Evolutionary conservation across 345 rosid species (phyloP).

Genomic region (Pistacia vera): DNA sequence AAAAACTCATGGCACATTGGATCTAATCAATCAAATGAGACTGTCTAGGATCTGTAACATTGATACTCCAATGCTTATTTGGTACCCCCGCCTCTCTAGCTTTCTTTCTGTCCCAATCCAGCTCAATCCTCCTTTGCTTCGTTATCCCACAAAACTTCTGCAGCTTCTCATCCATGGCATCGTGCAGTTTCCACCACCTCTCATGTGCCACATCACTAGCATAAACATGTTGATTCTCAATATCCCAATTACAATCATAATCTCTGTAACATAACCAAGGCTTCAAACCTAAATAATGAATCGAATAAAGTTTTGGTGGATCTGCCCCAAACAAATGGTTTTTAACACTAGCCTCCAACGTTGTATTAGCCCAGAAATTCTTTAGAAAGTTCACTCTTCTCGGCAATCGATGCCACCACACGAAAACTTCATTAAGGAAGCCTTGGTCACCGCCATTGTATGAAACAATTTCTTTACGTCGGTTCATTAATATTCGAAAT

Average conservation of each 20-base stretch:
- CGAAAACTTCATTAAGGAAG: slow-evolving; percentile 78
- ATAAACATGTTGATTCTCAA: slow-evolving; percentile 57
- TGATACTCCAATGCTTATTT: slow-evolving; percentile 76
- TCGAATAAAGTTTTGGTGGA: slow-evolving; percentile 74
- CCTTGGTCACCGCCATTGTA: slow-evolving; percentile 98
- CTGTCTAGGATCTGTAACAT: slow-evolving; percentile 76
- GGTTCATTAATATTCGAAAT: slow-evolving; percentile 61
- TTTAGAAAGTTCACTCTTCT: slow-evolving; percentile 77
- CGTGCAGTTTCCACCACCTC: slow-evolving; percentile 89
- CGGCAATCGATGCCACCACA: slow-evolving; percentile 94
- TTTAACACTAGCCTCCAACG: slow-evolving; percentile 62
- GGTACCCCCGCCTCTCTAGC: slow-evolving; percentile 48
- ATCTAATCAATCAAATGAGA: slow-evolving; percentile 37
- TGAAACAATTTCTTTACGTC: slow-evolving; percentile 64
- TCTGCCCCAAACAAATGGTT: slow-evolving; percentile 72
- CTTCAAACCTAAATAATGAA: slow-evolving; percentile 84
- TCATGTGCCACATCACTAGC: slow-evolving; percentile 85
- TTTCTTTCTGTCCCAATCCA: slow-evolving; percentile 75
- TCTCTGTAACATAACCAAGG: slow-evolving; percentile 95
- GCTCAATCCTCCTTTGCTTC: slow-evolving; percentile 57
- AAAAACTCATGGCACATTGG: slow-evolving; percentile 4
- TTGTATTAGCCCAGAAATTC: slow-evolving; percentile 89
- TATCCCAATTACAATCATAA: slow-evolving; percentile 88
- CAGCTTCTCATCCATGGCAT: slow-evolving; percentile 60
- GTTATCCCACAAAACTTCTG: slow-evolving; percentile 74